Conservation (phyloP, 192 early-diverging fungal species). For the Entophlyctis helioformis region DNA sequence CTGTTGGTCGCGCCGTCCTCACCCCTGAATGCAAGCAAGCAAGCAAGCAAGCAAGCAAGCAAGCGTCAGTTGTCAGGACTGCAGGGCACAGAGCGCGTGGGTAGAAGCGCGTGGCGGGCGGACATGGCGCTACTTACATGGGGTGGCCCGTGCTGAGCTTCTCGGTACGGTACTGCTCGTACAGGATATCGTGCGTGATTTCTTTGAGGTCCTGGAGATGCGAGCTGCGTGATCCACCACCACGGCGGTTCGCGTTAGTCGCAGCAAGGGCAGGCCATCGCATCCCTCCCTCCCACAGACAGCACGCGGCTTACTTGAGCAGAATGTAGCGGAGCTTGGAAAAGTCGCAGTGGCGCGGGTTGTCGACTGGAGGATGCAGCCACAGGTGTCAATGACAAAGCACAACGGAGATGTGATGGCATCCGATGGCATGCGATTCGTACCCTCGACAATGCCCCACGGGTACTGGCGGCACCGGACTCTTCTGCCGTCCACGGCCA, state of each 20-base stretch:
- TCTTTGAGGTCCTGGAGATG: constrained; percentile 63
- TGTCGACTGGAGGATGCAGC: constrained; percentile 52
- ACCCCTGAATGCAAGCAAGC: too few species aligned
- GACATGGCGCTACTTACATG: too few species aligned
- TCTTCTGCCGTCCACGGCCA: constrained; percentile 34
- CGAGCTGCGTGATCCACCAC: constrained; percentile 44
- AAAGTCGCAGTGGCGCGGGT: constrained; percentile 51
- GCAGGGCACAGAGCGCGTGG: too few species aligned
- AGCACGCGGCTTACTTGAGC: constrained; percentile 8
- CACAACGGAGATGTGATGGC: background rate
- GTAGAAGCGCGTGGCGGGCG: too few species aligned
- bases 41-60: too few species aligned
- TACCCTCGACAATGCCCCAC: constrained; percentile 38
- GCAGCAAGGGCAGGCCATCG: background rate
- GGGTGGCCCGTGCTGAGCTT: too few species aligned
- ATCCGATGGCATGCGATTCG: too few species aligned
- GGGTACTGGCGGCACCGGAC: constrained; percentile 54
- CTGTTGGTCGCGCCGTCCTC: too few species aligned
- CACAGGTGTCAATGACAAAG: background rate
- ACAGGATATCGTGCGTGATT: constrained; percentile 52
- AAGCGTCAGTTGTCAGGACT: too few species aligned
- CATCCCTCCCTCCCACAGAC: background rate
- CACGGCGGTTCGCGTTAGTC: background rate
- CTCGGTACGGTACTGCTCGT: constrained; percentile 48
- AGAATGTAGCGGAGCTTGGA: constrained; percentile 50